Evolutionary conservation across 164 flowering plant genomes (phyloP).

Genomic region (Aristolochia contorta): DNA sequence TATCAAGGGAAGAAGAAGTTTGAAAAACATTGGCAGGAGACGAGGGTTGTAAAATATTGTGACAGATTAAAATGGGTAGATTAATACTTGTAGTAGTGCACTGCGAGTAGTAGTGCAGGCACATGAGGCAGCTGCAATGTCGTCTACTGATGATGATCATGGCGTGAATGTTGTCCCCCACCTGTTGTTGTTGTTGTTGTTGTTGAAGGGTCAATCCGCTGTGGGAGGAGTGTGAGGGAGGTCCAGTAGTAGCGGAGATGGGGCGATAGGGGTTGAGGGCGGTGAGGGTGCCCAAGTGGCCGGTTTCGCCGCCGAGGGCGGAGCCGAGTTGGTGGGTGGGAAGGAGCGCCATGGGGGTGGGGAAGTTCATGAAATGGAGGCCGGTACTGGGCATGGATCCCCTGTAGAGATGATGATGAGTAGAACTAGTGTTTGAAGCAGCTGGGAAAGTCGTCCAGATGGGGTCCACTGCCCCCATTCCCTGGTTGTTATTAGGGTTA

Average conservation of each 20-base stretch:
- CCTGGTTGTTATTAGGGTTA: slow-evolving; percentile 43
- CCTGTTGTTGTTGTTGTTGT: slow-evolving; percentile 35
- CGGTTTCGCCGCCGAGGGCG: slow-evolving; percentile 33
- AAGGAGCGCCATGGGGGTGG: slow-evolving; percentile 39
- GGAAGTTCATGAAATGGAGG: slow-evolving; percentile 67
- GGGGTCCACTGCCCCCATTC: slow-evolving; percentile 32
- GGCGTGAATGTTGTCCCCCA: slow-evolving; percentile 49
- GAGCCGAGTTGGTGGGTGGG: slow-evolving; percentile 53
- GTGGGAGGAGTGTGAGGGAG: too few species aligned
- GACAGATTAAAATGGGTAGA: too few species aligned
- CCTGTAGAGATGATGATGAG: too few species aligned
- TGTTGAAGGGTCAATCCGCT: slow-evolving; percentile 58
- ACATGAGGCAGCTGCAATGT: too few species aligned
- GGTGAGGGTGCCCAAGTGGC: slow-evolving; percentile 47
- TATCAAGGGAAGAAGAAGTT: not conserved
- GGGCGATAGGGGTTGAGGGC: slow-evolving; percentile 51
- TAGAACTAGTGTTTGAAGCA: too few species aligned
- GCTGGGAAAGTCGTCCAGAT: slow-evolving; percentile 46
- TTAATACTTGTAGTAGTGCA: not conserved
- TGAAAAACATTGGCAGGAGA: not conserved
- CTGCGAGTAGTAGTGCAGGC: too few species aligned
- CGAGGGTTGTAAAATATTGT: too few species aligned
- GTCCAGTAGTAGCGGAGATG: too few species aligned
- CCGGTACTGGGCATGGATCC: slow-evolving; percentile 45
- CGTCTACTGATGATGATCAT: slow-evolving; percentile 19